Evolutionary conservation across 768 basidiomycete species (phyloP), one percentile per base, ranked within the genome.

Genomic region (Kwoniella bestiolae): DNA sequence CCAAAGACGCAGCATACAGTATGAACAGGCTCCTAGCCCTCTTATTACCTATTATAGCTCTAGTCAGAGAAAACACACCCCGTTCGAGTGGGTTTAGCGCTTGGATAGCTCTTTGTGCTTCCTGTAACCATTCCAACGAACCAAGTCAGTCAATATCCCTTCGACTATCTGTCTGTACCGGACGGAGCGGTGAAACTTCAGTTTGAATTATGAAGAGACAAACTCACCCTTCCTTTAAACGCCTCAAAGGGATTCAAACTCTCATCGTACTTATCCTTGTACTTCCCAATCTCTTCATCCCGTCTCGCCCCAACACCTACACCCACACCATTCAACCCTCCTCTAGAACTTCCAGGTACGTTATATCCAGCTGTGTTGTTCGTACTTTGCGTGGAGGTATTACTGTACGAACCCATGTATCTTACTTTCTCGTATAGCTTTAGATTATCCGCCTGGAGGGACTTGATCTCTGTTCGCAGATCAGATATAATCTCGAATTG

Each of bases 391-490:
- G 46, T 68, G 26, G 90, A 89, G 1, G 90, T 81, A 5, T 82
- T 80, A 31, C 91, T 90, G 75, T 98, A 99, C 67, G 90, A 92
- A 80, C 98, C 94, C 89, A 97, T 96, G 79, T 98, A 98, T 66
- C 94, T 88, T 56, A 98, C 94, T 83, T 98, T 99, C 82, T 98
- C 96, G 81, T 98, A 98, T 65, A 98, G 83, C 80, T 99, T 98
- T 49, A 99, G 86, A 79, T 98, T 99, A 81, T 98, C 96, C 1
- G 89, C 85, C 81, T 98, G 95, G 41, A 99, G 85, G 60, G 87
- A 87, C 80, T 94, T 93, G 82, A 94, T 88, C 82, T 98, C 96
- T 26, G 88, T 83, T 18, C 94, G 89, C n/a, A 98, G 84, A 75
- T 96, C 94, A 0, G 93, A 92, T 65, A 98, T 94, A 63, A 89